phyloP scores from a whole-genome alignment of 768 basidiomycete genomes.

The Termitomyces sp. region DNA sequence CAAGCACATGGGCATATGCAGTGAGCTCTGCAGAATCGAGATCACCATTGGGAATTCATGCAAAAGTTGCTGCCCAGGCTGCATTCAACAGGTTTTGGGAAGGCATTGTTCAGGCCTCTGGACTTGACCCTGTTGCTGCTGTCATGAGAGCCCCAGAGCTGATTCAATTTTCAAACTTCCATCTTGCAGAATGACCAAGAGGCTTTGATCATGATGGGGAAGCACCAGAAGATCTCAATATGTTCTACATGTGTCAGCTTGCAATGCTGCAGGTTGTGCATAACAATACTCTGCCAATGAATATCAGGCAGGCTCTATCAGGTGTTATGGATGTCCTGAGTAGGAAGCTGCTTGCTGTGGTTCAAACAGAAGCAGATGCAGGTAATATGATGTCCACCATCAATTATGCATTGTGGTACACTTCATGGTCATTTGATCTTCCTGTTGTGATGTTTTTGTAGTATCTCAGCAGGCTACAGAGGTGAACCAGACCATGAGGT shows the following conservation, averaged over 20 bases:
- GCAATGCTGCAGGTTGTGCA: not conserved
- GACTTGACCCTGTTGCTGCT: slow-evolving; percentile 1
- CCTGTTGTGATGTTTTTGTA: not conserved
- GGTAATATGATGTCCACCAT: slow-evolving; percentile 12
- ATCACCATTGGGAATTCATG: slow-evolving; percentile 7
- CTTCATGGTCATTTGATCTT: not conserved
- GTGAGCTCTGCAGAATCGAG: slow-evolving; percentile 22
- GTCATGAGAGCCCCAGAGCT: slow-evolving; percentile 3
- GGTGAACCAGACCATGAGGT: slow-evolving; percentile 10
- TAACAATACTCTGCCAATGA: not conserved
- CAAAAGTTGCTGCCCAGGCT: not conserved
- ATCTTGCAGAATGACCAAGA: not conserved
- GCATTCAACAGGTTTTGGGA: slow-evolving; percentile 10
- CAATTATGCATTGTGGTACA: slow-evolving; percentile 15
- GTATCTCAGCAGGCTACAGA: slow-evolving; percentile 12
- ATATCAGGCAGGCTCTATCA: not conserved
- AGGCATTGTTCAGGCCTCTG: not conserved
- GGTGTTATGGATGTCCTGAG: slow-evolving; percentile 2
- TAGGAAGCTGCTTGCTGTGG: not conserved
- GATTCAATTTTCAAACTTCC: slow-evolving; percentile 4
- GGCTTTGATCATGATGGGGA: not conserved
- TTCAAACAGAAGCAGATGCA: slow-evolving; percentile 14
- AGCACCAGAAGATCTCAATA: not conserved
- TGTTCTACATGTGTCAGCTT: slow-evolving; percentile 5
- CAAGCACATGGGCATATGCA: slow-evolving; percentile 22